These are phyloP conservation scores for Gomphus sp. DNA, from an alignment of 1,284 basidiomycete genomes.

Conservation along the genomic window DNA sequence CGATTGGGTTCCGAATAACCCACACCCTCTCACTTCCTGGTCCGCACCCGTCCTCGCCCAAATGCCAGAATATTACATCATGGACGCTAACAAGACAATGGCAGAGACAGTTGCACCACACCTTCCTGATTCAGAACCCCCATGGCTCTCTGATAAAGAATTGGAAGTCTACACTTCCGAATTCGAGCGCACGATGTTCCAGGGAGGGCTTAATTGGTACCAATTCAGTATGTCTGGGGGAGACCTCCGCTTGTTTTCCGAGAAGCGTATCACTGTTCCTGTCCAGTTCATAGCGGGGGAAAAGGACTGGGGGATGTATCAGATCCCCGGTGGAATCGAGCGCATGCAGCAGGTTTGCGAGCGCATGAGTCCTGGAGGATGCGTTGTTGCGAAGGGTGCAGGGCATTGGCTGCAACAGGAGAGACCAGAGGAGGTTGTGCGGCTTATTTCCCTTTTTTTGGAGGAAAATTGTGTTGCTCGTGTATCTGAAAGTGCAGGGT, in stretches of 20 bases:
- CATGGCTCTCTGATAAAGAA: constrained; percentile 43
- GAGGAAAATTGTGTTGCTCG: neutral
- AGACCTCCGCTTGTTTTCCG: constrained; percentile 11
- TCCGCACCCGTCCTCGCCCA: constrained; percentile 26
- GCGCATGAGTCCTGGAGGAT: constrained; percentile 26
- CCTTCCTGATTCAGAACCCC: neutral
- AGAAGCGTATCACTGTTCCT: constrained; percentile 36
- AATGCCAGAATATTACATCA: constrained; percentile 56
- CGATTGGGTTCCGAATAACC: constrained; percentile 35
- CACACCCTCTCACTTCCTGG: constrained; percentile 27
- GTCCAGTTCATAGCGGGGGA: constrained; percentile 45
- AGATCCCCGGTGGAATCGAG: constrained; percentile 38
- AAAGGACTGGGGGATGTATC: constrained; percentile 52
- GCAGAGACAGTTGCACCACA: constrained; percentile 3
- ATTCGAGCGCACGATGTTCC: constrained; percentile 47
- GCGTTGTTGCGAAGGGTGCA: constrained; percentile 45
- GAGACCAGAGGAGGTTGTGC: constrained; percentile 31
- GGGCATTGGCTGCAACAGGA: constrained; percentile 61
- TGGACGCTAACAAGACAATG: constrained; percentile 46
- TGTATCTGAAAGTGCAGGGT: neutral
- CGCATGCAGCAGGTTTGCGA: constrained; percentile 29
- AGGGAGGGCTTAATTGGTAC: constrained; percentile 52
- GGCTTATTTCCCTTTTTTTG: constrained; percentile 16
- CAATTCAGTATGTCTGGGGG: constrained; percentile 24
- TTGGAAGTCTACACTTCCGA: constrained; percentile 39